Evolutionary conservation across 805 yeast genomes (phyloP), one percentile per base, ranked within the genome.

Genomic region (Barnettozyma vustinii): DNA sequence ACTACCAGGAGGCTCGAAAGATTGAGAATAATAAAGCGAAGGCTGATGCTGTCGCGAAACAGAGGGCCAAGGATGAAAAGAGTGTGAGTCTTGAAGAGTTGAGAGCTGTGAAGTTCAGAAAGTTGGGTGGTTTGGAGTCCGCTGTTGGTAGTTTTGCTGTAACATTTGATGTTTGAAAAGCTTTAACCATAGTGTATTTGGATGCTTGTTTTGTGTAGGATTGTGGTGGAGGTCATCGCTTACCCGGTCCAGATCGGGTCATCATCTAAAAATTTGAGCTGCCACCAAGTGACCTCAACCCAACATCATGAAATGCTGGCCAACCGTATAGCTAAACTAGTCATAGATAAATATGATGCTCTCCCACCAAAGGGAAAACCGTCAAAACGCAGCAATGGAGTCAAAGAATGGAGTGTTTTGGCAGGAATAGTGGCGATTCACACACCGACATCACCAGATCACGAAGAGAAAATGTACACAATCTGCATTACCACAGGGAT

Each of bases 321-420:
- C 6, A 40, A 52, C 46, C 41, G 39, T 2, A 44, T 50, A 4
- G 50, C 56, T 4, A 12, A 15, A 10, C 21, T 16, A 15, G 32
- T 50, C 2, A 43, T 49, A 1, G 6, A 27, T 2, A 44, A 44
- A 5, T 49, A 49, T 19, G 21, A 48, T 0, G 0, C 35, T 47
- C 20, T 54, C 72, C 42, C 62, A 56, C 13, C 42, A 59, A 61
- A 67, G 36, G 87, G 87, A 1, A 83, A 80, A 61, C 96, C 96
- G 0, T 59, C 62, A 0, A 54, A 62, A 1, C 70, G 86, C 36
- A 76, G 90, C 2, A 84, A 87, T 58, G 87, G 88, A 0, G 68
- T 71, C 0, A 61, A 66, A 37, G 97, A 91, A 67, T 89, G 96
- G 90, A 87, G 97, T 0, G 87, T 89, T 0, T 57, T 90, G 16